Evolutionary conservation across 2,329 filamentous ascomycete genomes (phyloP).

Genomic region (Metarhizium sp.): DNA sequence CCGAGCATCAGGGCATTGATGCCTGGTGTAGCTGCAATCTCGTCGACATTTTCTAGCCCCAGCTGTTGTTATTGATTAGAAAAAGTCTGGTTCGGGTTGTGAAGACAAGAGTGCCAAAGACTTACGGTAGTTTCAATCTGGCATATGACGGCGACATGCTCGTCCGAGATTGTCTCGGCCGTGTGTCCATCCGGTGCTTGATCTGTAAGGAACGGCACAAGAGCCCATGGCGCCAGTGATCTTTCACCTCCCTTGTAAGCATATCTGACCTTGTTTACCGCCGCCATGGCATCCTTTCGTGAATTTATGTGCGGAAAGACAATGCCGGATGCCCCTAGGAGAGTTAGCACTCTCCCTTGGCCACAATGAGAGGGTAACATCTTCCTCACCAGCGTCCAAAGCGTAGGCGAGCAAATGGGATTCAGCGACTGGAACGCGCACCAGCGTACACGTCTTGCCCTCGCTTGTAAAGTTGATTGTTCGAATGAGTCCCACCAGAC

Average conservation of each 20-base stretch:
- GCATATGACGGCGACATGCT: constrained; percentile 7
- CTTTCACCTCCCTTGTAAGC: constrained; percentile 2
- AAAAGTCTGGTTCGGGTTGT: no score
- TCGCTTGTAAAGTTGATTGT: constrained; percentile 7
- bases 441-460: constrained; percentile 5
- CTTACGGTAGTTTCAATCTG: constrained; percentile 7
- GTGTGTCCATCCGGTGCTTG: constrained; percentile 3
- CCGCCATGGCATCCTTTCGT: background rate
- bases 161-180: constrained; percentile 6
- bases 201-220: background rate
- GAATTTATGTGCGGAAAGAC: no score
- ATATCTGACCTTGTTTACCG: constrained; percentile 4
- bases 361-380: background rate
- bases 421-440: constrained; percentile 2
- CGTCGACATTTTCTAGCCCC: constrained; percentile 2
- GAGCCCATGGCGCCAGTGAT: constrained; percentile 2
- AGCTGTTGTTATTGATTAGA: background rate
- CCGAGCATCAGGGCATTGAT: constrained; percentile 6
- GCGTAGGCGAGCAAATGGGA: constrained; percentile 5
- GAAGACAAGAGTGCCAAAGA: background rate
- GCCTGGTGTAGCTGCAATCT: constrained; percentile 3
- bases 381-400: constrained; percentile 4
- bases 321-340: no score
- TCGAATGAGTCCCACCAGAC: constrained; percentile 5
- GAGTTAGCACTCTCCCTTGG: no score